These are phyloP conservation scores for Pneumocystis jirovecii DNA, from an alignment of 1,139 yeast species.

Conservation along the genomic window DNA sequence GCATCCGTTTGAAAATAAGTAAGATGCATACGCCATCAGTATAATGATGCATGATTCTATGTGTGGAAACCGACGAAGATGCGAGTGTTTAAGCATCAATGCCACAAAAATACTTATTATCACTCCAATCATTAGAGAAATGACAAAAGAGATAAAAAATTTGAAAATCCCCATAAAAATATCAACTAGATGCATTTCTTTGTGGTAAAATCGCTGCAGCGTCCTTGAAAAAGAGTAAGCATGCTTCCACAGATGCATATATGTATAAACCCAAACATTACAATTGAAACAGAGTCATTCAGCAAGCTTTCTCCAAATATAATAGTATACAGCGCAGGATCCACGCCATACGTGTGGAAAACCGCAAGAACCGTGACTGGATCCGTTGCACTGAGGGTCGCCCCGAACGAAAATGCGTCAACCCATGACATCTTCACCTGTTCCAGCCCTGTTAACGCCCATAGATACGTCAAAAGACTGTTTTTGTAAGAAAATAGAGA, in stretches of 20 bases:
- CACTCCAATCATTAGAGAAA: conserved; percentile 83
- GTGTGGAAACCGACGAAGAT: conserved; percentile 84
- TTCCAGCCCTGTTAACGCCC: conserved; percentile 88
- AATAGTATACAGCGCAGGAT: conserved; percentile 89
- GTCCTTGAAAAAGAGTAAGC: conserved; percentile 29
- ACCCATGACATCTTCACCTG: conserved; percentile 79
- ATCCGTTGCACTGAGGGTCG: conserved; percentile 94
- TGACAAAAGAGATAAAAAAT: conserved; percentile 83
- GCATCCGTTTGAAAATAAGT: conserved; percentile 95
- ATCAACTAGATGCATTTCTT: conserved; percentile 56
- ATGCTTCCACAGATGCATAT: neutral
- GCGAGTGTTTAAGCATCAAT: conserved; percentile 75
- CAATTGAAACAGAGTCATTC: conserved; percentile 96
- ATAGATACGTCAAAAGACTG: conserved; percentile 40
- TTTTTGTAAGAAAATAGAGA: neutral
- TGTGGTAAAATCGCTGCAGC: conserved; percentile 89
- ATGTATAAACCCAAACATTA: conserved; percentile 60
- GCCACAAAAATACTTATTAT: conserved; percentile 82
- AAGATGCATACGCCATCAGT: conserved; percentile 85
- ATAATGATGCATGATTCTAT: conserved; percentile 88
- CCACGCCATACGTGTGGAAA: conserved; percentile 93
- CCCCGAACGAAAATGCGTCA: conserved; percentile 94
- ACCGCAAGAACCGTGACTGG: conserved; percentile 95
- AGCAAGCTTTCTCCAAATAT: conserved; percentile 91
- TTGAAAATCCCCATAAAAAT: conserved; percentile 88